Conservation (phyloP, 2,329 filamentous ascomycete genomes). For the Microdochium trichocladiopsis region DNA sequence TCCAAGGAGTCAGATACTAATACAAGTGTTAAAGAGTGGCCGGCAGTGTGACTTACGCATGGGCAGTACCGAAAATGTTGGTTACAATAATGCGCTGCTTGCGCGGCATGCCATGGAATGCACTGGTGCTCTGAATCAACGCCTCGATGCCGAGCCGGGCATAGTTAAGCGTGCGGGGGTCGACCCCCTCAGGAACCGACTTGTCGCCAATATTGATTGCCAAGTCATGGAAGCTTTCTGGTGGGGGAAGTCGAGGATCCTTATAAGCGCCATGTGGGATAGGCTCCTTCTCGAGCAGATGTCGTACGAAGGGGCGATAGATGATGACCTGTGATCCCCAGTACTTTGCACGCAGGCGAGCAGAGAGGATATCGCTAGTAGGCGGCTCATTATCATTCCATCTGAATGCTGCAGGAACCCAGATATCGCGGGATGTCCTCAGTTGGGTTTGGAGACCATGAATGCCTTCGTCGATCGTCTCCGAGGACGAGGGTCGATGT, state of each 20-base stretch:
- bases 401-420: slow-evolving; percentile 41
- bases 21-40: neutral
- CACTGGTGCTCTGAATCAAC: slow-evolving; percentile 76
- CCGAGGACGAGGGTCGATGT: neutral
- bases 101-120: slow-evolving; percentile 62
- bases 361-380: slow-evolving; percentile 68
- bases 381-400: slow-evolving; percentile 65
- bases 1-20: no score
- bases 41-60: slow-evolving; percentile 64
- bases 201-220: slow-evolving; percentile 6
- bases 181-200: slow-evolving; percentile 27
- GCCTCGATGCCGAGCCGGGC: slow-evolving; percentile 62
- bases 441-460: slow-evolving; percentile 39
- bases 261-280: slow-evolving; percentile 13
- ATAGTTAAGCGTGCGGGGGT: slow-evolving; percentile 40
- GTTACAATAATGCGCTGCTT: slow-evolving; percentile 70
- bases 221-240: slow-evolving; percentile 6
- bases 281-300: slow-evolving; percentile 38
- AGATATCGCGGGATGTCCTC: slow-evolving; percentile 32
- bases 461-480: slow-evolving; percentile 16
- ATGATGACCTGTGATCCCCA: slow-evolving; percentile 90
- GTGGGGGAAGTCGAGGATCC: slow-evolving; percentile 8
- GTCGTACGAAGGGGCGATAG: slow-evolving; percentile 65
- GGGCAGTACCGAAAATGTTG: slow-evolving; percentile 92
- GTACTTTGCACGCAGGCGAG: slow-evolving; percentile 85